Evolutionary conservation across 2,329 filamentous ascomycete genomes (phyloP), one percentile per base, ranked within the genome.

Genomic region (Botrytis pseudocinerea): DNA sequence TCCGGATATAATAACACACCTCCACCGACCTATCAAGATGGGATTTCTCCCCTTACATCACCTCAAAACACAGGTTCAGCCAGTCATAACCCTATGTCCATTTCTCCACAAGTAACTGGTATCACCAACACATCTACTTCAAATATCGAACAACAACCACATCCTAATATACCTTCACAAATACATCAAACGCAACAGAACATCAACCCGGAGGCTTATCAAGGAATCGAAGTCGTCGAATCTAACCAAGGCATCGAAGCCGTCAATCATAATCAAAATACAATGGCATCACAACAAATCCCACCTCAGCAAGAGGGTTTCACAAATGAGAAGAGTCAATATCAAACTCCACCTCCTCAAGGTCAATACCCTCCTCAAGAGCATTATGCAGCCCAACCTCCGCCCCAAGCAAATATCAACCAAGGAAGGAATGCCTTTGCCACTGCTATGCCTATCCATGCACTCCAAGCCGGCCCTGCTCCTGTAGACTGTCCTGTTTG

Each of bases 401-500:
- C 64, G 42, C 69, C 48, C 22, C 71, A 69, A 66, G 60, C 46
- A 57, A 54, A 65, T 28, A 64, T 71, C 28, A 44, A 64, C 5
- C 73, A 66, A 28, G 51, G 69, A n/a, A 54, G 25, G 48, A 60
- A 64, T 4, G 72, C 72, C 32, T 77, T 75, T 32, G 61, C 73
- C 38, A 75, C 63, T 12, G 76, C 75, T 6, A 75, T 72, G 10
- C 76, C 76, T 1, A 57, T 75, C 40, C 42, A 28, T 12, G 20
- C 62, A 7, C 59, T 78, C n/a, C 75, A 76, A 64, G 42, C 73
- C 10, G 74, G 73, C 25, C 72, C 76, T 22, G 64, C 71, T 20
- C 68, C 73, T 2, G 75, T 78, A 20, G 77, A 78, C 72, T 78
- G 77, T 62, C 77, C 77, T 16, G n/a, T 75, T 18, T 78, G 77